A percentile compares a stretch with the other conserved stretches of the same genome.
Evolutionary conservation across 1,139 yeast species (phyloP).

Genomic region (Diutina ranongensis): DNA sequence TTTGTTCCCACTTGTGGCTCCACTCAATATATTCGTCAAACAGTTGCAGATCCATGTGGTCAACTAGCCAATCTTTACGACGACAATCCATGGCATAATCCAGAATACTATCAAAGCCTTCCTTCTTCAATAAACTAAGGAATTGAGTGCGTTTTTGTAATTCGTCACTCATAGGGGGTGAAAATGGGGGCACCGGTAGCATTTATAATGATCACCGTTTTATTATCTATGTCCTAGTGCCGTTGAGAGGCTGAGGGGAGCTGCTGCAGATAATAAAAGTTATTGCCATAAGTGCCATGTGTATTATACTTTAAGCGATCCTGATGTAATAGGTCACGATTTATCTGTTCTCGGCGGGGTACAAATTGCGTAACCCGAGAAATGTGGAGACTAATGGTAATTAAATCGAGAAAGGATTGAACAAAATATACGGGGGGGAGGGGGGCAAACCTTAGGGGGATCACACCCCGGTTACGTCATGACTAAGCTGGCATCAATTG

Average conservation of each 20-base stretch:
- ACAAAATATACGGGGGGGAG: no score
- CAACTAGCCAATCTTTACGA: conserved; percentile 1
- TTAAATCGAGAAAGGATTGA: no score
- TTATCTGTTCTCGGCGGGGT: background rate
- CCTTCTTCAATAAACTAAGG: background rate
- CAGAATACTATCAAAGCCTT: background rate
- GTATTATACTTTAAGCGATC: background rate
- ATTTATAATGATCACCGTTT: background rate
- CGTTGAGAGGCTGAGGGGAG: background rate
- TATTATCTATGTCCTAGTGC: background rate
- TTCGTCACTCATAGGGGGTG: background rate
- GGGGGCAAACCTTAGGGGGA: no score
- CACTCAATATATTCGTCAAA: conserved; percentile 4
- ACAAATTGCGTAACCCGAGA: background rate
- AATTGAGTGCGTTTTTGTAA: background rate
- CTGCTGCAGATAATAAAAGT: background rate
- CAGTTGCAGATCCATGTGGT: conserved; percentile 1
- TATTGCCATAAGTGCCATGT: no score
- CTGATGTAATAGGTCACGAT: background rate
- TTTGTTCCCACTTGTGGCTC: conserved; percentile 1
- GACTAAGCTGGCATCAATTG: no score
- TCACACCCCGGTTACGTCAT: no score
- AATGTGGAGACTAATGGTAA: background rate
- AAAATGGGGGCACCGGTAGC: background rate
- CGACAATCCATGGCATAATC: conserved; percentile 2